Base-by-base conservation (phyloP, 2,329 filamentous ascomycete genomes). In the Sclerotinia subarctica region DNA sequence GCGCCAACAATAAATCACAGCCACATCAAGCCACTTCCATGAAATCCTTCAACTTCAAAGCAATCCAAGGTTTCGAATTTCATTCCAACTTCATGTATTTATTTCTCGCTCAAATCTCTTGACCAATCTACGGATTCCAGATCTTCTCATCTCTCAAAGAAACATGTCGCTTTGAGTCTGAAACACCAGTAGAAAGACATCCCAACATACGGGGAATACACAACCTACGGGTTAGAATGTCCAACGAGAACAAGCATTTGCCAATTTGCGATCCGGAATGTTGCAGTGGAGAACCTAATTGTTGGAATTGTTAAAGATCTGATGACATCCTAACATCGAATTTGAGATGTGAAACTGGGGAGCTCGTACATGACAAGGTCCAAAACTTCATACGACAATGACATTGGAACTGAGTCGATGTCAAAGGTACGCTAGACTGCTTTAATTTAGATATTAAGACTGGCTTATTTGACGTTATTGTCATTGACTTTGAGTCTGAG, bases 21-120 rank as follows among this genome's bases (percentile, higher is more conserved):
- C 54, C 54, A 57, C 54, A 57, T 24, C 38, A 17, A 57, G 54
- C 32, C 54, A 57, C 54, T 38, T n/a, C 35, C 21, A 24, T 57
- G 35, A 35, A 57, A 42, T 57, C 54, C 54, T 42, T 17, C 21
- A 24, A 42, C 35, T 42, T 19, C 32, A 57, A 15, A 38, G 21
- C n/a, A 4, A 42, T 42, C 38, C 38, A 42, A 42, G 38, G 32
- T 42, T 57, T 57, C n/a, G 32, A 10, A 56, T 56, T 56, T 24
- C 53, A 32, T 24, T n/a, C 8, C 21, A 5, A 57, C 10, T 42
- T 57, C 32, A 8, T 11, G n/a, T 17, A 24, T 42, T 26, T 3
- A 19, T n/a, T 2, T 38, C 19, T 38, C n/a, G 11, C 35, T 38
- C 4, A 38, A 13, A 24, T 24, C n/a, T 10, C 5, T 38, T 17